phyloP scores from a whole-genome alignment of 192 early-diverging fungal species.

The Coemansia sp. region DNA sequence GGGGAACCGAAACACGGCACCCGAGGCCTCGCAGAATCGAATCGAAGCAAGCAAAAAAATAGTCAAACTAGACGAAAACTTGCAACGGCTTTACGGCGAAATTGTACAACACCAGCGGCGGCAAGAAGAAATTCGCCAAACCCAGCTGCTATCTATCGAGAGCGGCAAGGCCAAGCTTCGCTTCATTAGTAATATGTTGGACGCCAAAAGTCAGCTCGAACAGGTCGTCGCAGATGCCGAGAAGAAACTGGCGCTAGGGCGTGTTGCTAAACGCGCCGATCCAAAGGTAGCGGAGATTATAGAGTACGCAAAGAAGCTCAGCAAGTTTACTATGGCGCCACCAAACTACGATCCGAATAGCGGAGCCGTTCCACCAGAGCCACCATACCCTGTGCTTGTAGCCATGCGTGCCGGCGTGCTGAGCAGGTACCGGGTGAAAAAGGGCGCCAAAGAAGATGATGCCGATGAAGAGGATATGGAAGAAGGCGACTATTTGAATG shows the following conservation, averaged over 20 bases:
- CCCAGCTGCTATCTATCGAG: conserved; percentile 30
- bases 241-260: conserved; percentile 16
- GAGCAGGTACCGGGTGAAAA: conserved; percentile 44
- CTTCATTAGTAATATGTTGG: conserved; percentile 39
- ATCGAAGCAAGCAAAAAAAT: conserved; percentile 8
- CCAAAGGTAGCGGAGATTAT: conserved; percentile 42
- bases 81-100: conserved; percentile 36
- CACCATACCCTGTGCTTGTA: conserved; percentile 51
- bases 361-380: conserved; percentile 33
- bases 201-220: conserved; percentile 37
- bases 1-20: conserved; percentile 27
- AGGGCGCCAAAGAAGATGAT: conserved; percentile 4
- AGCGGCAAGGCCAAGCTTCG: conserved; percentile 40
- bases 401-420: conserved; percentile 49
- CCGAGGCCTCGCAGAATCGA: conserved; percentile 8
- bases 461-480: conserved; percentile 24
- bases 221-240: conserved; percentile 20
- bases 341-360: conserved; percentile 51
- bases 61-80: conserved; percentile 24
- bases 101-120: conserved; percentile 40
- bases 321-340: conserved; percentile 52
- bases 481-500: conserved; percentile 26
- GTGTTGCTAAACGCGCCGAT: conserved; percentile 7
- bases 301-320: conserved; percentile 52
- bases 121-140: conserved; percentile 41